Evolutionary conservation across 2,329 filamentous ascomycete species (phyloP).

Genomic region (Penicillium sclerotigenum): DNA sequence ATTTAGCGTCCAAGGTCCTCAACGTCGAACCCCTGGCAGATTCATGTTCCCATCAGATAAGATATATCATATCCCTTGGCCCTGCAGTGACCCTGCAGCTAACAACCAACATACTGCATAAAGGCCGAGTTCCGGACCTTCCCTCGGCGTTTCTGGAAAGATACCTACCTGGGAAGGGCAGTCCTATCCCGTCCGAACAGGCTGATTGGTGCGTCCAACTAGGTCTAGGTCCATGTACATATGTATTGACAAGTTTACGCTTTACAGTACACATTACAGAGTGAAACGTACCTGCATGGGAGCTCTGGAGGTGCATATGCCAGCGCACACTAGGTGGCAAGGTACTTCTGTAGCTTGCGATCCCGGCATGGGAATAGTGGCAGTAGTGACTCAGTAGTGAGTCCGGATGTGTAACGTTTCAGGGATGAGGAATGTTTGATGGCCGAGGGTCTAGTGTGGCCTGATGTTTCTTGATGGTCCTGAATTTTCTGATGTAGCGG

Average conservation of each 20-base stretch:
- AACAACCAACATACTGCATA: background rate
- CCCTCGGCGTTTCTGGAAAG: background rate
- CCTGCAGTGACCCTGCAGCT: background rate
- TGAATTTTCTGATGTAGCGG: background rate
- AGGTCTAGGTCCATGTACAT: background rate
- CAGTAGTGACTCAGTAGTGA: background rate
- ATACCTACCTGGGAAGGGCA: background rate
- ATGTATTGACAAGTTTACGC: background rate
- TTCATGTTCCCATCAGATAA: slow-evolving; percentile 1
- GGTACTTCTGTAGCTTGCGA: background rate
- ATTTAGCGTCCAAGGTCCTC: background rate
- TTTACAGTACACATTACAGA: slow-evolving; percentile 1
- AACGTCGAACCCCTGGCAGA: background rate
- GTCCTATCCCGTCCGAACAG: background rate
- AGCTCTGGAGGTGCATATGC: slow-evolving; percentile 1
- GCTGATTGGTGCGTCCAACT: background rate
- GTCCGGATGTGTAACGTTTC: background rate
- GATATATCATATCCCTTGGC: background rate
- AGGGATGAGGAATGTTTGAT: background rate
- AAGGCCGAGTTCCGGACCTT: background rate
- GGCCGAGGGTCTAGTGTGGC: background rate
- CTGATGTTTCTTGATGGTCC: background rate
- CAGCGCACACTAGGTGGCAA: background rate
- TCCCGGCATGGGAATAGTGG: background rate
- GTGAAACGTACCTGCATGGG: slow-evolving; percentile 3